Conservation (phyloP, 176 grass and related monocot genomes). For the Bonia amplexicaulis region DNA sequence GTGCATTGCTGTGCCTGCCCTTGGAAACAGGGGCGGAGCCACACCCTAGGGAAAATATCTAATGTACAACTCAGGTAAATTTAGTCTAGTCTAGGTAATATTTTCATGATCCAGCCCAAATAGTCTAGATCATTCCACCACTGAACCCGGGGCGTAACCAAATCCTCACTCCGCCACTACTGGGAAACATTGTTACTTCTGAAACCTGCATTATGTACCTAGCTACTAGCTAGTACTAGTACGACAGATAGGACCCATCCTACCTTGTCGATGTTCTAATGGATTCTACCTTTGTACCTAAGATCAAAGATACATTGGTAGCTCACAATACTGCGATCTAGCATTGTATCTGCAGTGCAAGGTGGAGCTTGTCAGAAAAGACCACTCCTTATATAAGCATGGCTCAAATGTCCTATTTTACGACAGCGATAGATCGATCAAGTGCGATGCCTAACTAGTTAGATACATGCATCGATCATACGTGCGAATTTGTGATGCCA, state of each 20-base stretch:
- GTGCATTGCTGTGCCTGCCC: background rate
- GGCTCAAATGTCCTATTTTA: background rate
- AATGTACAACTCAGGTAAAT: too few relatives aligned
- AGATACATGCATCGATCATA: background rate
- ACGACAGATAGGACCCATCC: background rate
- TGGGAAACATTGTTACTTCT: constrained; percentile 31
- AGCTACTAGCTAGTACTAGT: background rate
- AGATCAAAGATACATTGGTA: background rate
- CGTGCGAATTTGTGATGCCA: background rate
- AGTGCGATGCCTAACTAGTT: background rate
- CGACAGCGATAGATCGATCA: background rate
- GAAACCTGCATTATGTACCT: background rate
- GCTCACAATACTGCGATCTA: background rate
- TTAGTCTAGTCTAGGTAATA: too few relatives aligned
- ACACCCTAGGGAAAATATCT: too few relatives aligned
- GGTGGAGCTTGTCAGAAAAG: background rate
- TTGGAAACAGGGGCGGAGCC: too few relatives aligned
- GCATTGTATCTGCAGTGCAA: background rate
- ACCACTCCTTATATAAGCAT: background rate
- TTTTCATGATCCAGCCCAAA: too few relatives aligned
- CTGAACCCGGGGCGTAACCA: too few relatives aligned
- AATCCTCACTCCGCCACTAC: too few relatives aligned
- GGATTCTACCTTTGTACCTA: background rate
- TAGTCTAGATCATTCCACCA: too few relatives aligned
- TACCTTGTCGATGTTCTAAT: background rate